Evolutionary conservation across 2,329 filamentous ascomycete species (phyloP).

Genomic region (Lasiodiplodia sp.): DNA sequence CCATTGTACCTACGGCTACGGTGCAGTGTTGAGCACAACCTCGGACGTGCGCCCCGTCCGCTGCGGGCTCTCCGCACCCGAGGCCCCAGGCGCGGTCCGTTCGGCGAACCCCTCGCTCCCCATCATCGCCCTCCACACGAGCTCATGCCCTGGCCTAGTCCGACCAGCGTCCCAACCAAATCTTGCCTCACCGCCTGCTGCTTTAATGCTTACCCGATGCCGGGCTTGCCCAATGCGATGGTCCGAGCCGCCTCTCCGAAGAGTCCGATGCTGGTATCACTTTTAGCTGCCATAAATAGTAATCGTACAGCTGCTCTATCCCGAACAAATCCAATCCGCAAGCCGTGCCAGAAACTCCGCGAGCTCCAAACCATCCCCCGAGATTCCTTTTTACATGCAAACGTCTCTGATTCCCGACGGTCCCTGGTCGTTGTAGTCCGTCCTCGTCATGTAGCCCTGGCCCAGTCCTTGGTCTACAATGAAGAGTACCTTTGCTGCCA

Average conservation of each 20-base stretch:
- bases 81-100: background rate
- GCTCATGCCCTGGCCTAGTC: background rate
- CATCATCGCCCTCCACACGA: background rate
- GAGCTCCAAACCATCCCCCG: slow-evolving; percentile 9
- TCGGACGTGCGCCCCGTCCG: slow-evolving; percentile 23
- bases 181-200: background rate
- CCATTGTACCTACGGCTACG: slow-evolving; percentile 28
- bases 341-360: slow-evolving; percentile 25
- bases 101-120: background rate
- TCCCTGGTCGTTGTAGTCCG: slow-evolving; percentile 72
- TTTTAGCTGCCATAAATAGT: slow-evolving; percentile 12
- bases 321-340: background rate
- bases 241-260: slow-evolving; percentile 6
- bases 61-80: slow-evolving; percentile 16
- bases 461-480: slow-evolving; percentile 70
- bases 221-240: background rate
- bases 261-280: slow-evolving; percentile 12
- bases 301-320: slow-evolving; percentile 26
- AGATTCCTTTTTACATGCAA: slow-evolving; percentile 23
- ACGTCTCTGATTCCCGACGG: slow-evolving; percentile 68
- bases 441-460: slow-evolving; percentile 73
- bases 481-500: slow-evolving; percentile 79
- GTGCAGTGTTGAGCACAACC: slow-evolving; percentile 29
- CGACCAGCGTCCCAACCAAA: background rate
- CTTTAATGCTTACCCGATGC: background rate